Evolutionary conservation across 345 rosid genomes (phyloP), one percentile per base, ranked within the genome.

Genomic region (Acer campestre): DNA sequence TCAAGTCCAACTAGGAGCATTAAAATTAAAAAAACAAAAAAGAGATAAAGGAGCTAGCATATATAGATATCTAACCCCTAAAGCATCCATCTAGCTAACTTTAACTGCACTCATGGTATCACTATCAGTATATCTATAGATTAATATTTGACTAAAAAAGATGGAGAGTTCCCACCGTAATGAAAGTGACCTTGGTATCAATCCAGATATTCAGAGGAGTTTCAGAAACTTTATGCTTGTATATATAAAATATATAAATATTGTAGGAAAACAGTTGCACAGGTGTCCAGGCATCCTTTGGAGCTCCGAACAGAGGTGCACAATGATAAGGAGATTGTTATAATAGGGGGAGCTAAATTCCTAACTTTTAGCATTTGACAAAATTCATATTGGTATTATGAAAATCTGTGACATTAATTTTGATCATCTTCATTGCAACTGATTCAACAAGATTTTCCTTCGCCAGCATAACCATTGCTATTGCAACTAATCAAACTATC

Each of bases 291-390:
- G 20, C 66, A 58, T 25, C 61, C 35, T 31, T 3, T 2, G 42
- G 8, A 29, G 74, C 74, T 70, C 25, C 63, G 18, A 70, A 70
- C 35, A 31, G n/a, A 53, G 58, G 61, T 70, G 18, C 44, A 12
- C 63, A n/a, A 70, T 16, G 13, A 31, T 17, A 72, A 22, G 18
- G 59, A 25, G 42, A 7, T 74, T 44, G 42, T 51, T 46, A 5
- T 16, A 3, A 46, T 23, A 44, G 18, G 35, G 68, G 68, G 2
- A 14, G 46, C 17, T 27, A 27, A 48, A 62, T n/a, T 44, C 27
- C 61, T 46, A 18, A 42, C 1, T 17, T 74, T 46, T 46, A 62
- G 46, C 61, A 63, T 17, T 64, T 14, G 35, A 44, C 11, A 74
- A 11, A 74, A 63, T 42, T 17, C 68, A 16, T 42, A 72, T 22